Evolutionary conservation across 2,329 filamentous ascomycete species (phyloP), one percentile per base, ranked within the genome.

Genomic region (Penicillium sclerotigenum): DNA sequence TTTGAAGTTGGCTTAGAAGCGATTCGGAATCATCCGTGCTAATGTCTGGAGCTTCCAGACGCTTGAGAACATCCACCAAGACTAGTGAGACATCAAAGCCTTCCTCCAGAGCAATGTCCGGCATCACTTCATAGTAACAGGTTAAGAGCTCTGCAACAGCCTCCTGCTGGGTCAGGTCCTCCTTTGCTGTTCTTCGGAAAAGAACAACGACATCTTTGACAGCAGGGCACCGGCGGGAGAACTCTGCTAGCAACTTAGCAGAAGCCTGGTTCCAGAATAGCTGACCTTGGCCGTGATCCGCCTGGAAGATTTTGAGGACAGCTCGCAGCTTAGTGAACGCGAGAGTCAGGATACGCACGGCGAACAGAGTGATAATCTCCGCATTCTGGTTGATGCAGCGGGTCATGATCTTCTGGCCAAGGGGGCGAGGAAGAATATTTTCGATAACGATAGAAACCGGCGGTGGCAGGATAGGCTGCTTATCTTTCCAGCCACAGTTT

Each of bases 71-170:
- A 56, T 85, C 83, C 8, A 87, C 85, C 16, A 99, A 80, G 20
- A 88, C 81, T 0, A 88, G 78, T 0, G 93, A 94, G 4, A 96
- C 87, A 68, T 97, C 94, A 66, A 97, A 94, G 62, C 89, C 94
- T 64, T 91, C 88, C 61, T 88, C 87, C 14, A 95, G 79, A 1
- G 91, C 91, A 24, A 90, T 79, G 57, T 90, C 86, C 2, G 94
- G 92, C 9, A 91, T 81, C 3, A 89, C 81, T 68, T 92, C 86
- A 70, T 95, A 95, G 74, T 95, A 97, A n/a, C 92, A 80, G 16
- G 86, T 82, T 37, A 99, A 75, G 20, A 97, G 77, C 62, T 89
- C 87, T 56, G 88, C 88, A n/a, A 87, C 81, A 22, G 90, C 86
- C 66, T 95, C 89, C 56, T 88, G 84, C 67, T 92, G 90, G 58